A percentile compares a stretch with the other conserved stretches of the same genome.
Evolutionary conservation across 2,329 filamentous ascomycete genomes (phyloP).

Genomic region (Calonectria pauciramosa): DNA sequence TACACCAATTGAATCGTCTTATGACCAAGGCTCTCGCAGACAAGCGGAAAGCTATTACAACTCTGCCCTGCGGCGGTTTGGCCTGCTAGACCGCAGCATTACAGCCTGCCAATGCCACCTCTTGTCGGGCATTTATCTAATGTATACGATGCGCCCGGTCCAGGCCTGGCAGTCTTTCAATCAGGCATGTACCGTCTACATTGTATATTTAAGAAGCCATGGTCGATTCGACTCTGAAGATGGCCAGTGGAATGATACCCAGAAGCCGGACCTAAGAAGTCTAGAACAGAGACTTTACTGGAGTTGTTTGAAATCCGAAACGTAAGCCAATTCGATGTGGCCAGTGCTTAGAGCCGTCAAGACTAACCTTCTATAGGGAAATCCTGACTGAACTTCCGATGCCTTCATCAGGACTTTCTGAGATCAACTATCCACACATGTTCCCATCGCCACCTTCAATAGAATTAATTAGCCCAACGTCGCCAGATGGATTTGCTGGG

Average conservation of each 20-base stretch:
- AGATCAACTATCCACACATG: slow-evolving; percentile 21
- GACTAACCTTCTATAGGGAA: slow-evolving; percentile 5
- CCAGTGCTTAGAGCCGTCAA: no score
- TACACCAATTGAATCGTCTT: neutral
- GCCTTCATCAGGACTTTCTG: neutral
- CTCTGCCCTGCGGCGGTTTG: slow-evolving; percentile 27
- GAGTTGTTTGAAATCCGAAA: slow-evolving; percentile 23
- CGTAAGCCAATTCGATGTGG: neutral
- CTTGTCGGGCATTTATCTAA: slow-evolving; percentile 29
- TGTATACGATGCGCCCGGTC: slow-evolving; percentile 32
- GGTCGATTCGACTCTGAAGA: slow-evolving; percentile 12
- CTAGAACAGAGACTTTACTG: slow-evolving; percentile 21
- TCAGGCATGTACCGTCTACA: slow-evolving; percentile 19
- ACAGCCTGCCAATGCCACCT: slow-evolving; percentile 32
- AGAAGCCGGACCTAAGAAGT: neutral
- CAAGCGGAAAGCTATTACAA: slow-evolving; percentile 28
- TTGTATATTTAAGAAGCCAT: slow-evolving; percentile 22
- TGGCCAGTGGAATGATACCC: slow-evolving; percentile 15
- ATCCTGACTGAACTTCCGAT: slow-evolving; percentile 4
- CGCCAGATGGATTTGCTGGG: neutral
- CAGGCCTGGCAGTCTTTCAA: slow-evolving; percentile 30
- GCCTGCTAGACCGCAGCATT: slow-evolving; percentile 30
- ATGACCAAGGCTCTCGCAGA: neutral
- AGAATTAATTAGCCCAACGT: neutral
- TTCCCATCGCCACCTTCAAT: slow-evolving; percentile 19